These are phyloP conservation scores for Neoconidiobolus thromboides DNA, from an alignment of 371 early-diverging fungal genomes.

Conservation along the genomic window DNA sequence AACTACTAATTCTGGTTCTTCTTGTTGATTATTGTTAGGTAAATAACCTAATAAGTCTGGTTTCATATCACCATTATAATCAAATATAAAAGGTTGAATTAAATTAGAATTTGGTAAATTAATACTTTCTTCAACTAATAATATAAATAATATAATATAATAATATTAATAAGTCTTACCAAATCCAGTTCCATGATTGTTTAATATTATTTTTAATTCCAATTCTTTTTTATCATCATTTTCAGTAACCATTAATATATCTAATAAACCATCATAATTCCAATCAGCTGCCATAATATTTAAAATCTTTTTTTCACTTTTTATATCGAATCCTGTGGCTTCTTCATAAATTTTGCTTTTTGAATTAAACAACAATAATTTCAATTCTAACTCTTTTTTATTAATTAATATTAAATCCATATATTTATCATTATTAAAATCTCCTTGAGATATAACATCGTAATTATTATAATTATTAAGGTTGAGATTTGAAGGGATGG, in stretches of 20 bases:
- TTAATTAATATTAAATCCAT: too few species aligned
- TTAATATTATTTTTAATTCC: conserved; percentile 41
- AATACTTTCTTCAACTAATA: neutral
- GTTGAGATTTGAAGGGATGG: too few species aligned
- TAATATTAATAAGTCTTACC: conserved; percentile 14
- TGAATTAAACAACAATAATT: too few species aligned
- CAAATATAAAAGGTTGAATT: conserved; percentile 56
- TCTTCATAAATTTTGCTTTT: too few species aligned
- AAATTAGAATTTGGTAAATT: neutral
- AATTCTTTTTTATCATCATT: conserved; percentile 23
- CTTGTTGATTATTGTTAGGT: conserved; percentile 9
- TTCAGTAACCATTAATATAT: conserved; percentile 47
- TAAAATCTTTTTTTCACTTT: too few species aligned
- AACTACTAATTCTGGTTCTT: conserved; percentile 18
- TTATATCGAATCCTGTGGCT: too few species aligned
- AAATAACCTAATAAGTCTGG: conserved; percentile 61
- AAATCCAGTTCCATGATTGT: conserved; percentile 43
- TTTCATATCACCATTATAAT: conserved; percentile 57
- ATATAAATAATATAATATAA: neutral
- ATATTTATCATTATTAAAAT: too few species aligned
- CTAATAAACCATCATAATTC: conserved; percentile 68
- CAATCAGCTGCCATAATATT: conserved; percentile 24
- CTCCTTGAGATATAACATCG: too few species aligned
- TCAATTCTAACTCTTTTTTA: too few species aligned
- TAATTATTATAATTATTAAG: too few species aligned